Evolutionary conservation across 805 yeast genomes (phyloP), one percentile per base, ranked within the genome.

Genomic region (Candida ovalis): DNA sequence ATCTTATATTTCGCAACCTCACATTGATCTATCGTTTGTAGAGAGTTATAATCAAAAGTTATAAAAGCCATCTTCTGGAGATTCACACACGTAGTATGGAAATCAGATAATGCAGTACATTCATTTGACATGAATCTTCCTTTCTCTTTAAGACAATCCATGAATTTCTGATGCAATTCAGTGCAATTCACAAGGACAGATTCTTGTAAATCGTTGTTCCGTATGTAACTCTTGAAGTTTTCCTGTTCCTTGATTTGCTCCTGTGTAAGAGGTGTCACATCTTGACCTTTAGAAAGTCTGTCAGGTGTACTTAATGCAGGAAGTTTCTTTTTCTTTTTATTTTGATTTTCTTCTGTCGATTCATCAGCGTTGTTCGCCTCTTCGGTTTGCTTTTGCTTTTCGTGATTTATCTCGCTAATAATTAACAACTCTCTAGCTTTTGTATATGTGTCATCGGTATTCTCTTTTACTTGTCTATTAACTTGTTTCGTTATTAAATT

Each of bases 141-240:
- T 28, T 58, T 58, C 17, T 45, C 41, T 23, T 47, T 49, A 15
- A 62, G 49, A 52, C 72, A 68, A 17, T 60, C 52, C 23, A 62
- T 49, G 43, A 61, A 65, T 30, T 40, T 38, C n/a, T 51, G 42
- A 40, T 64, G 69, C 4, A 66, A 51, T 45, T 68, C 73, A 13
- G 69, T 55, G 46, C 73, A 69, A 47, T 69, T 69, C 12, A 60
- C 58, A 4, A 59, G 47, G 1, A 66, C 61, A 2, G 66, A 60
- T 47, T 64, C 68, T 17, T 54, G 52, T 10, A 56, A 42, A 2
- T 61, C 56, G 43, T 64, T 56, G 24, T 56, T 56, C 24, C 70
- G 56, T 38, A 55, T 54, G 49, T 68, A 69, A 5, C 44, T 52
- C 3, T 64, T 66, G n/a, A 63, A 47, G 28, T 56, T 58, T 22